A percentile compares a stretch with the other conserved stretches of the same genome.
These are phyloP conservation scores for Xylaria intraflava DNA, from an alignment of 495 filamentous ascomycete species.

Conservation along the genomic window DNA sequence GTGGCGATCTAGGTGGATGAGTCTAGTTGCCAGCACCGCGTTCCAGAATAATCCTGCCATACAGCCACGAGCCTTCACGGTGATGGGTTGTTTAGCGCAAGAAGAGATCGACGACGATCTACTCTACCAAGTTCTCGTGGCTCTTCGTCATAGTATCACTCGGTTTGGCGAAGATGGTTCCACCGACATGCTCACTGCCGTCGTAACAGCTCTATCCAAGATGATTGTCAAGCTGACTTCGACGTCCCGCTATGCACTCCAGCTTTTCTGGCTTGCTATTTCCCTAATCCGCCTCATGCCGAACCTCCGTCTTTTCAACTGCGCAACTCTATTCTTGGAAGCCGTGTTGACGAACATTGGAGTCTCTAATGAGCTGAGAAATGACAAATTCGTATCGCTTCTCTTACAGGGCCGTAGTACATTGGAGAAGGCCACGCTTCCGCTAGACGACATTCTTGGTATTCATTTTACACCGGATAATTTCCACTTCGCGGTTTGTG, in stretches of 20 bases:
- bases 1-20: constrained; percentile 68
- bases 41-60: constrained; percentile 66
- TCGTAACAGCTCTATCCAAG: constrained; percentile 57
- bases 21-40: constrained; percentile 59
- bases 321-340: constrained; percentile 55
- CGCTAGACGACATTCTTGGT: constrained; percentile 55
- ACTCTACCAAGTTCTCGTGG: constrained; percentile 61
- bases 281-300: constrained; percentile 57
- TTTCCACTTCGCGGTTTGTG: constrained; percentile 58
- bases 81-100: constrained; percentile 61
- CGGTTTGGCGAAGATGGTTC: constrained; percentile 54
- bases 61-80: constrained; percentile 59
- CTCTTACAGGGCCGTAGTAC: constrained; percentile 50
- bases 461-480: constrained; percentile 55
- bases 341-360: constrained; percentile 54
- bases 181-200: constrained; percentile 59
- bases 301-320: constrained; percentile 50
- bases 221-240: constrained; percentile 62
- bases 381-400: constrained; percentile 49
- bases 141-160: constrained; percentile 51
- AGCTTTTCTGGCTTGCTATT: constrained; percentile 62
- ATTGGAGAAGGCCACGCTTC: constrained; percentile 51
- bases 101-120: constrained; percentile 64
- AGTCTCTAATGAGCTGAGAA: constrained; percentile 48
- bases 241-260: constrained; percentile 57